Conservation (phyloP, 192 early-diverging fungal genomes). For the Linnemannia hyalina region DNA sequence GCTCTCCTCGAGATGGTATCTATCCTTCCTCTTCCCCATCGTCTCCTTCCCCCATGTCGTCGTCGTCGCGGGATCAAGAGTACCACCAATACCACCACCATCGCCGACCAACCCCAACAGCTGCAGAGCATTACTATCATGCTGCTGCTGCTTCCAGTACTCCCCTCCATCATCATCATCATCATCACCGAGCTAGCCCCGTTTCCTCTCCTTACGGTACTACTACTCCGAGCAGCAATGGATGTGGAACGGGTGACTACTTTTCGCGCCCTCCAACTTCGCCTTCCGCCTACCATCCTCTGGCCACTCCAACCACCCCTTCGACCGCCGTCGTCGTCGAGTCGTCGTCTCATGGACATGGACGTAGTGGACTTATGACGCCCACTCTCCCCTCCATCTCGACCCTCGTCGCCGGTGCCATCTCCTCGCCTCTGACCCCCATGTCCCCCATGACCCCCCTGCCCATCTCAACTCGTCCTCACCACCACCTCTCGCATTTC, state of each 20-base stretch:
- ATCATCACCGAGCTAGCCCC: slow-evolving; percentile 8
- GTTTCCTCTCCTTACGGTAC: slow-evolving; percentile 17
- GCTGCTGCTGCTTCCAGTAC: neutral
- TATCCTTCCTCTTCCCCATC: slow-evolving; percentile 12
- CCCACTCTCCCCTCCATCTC: slow-evolving; percentile 11
- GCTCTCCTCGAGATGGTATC: slow-evolving; percentile 21
- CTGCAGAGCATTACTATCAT: neutral
- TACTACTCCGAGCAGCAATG: neutral
- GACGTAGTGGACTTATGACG: neutral
- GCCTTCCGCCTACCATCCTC: slow-evolving; percentile 23
- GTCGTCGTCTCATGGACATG: slow-evolving; percentile 10
- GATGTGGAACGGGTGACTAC: slow-evolving; percentile 33
- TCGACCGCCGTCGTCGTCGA: neutral
- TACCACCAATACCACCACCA: slow-evolving; percentile 27
- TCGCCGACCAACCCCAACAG: neutral
- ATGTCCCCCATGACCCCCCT: slow-evolving; percentile 27
- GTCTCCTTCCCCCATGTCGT: neutral
- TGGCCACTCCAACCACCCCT: slow-evolving; percentile 32
- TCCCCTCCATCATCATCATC: neutral
- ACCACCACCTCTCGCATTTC: neutral
- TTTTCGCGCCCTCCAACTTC: slow-evolving; percentile 29
- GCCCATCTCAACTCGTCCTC: slow-evolving; percentile 17
- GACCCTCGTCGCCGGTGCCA: neutral
- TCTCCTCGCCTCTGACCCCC: neutral
- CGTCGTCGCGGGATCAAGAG: slow-evolving; percentile 30